Conservation (phyloP, 2,329 filamentous ascomycete species). For the Aspergillus hiratsukae region DNA sequence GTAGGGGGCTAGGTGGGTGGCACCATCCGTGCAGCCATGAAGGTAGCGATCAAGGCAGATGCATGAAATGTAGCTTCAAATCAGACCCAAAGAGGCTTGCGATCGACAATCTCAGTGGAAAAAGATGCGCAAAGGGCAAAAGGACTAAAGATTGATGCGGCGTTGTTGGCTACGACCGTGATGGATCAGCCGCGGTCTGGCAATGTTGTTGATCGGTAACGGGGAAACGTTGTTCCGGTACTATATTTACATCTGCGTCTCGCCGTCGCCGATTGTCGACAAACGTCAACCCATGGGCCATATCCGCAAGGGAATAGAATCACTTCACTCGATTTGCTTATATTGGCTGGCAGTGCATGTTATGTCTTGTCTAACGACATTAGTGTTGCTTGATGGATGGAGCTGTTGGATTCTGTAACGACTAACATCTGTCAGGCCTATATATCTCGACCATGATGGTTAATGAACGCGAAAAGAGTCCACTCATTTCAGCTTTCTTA, state of each 20-base stretch:
- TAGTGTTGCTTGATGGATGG: too few species aligned
- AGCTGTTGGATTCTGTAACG: neutral
- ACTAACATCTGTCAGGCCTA: neutral
- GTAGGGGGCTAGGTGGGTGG: constrained; percentile 10
- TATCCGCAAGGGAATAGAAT: neutral
- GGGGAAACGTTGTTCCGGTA: neutral
- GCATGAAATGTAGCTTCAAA: constrained; percentile 8
- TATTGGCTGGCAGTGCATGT: neutral
- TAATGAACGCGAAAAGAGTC: too few species aligned
- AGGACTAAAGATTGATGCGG: neutral
- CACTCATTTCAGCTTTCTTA: too few species aligned
- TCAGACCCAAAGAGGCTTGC: constrained; percentile 5
- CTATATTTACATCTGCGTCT: neutral
- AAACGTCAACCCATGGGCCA: neutral
- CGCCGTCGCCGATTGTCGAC: neutral
- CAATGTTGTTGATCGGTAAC: neutral
- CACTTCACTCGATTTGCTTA: too few species aligned
- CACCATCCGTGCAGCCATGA: constrained; percentile 23
- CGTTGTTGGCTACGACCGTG: neutral
- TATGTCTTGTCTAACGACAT: neutral
- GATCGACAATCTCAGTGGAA: neutral
- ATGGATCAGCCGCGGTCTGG: neutral
- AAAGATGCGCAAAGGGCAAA: neutral
- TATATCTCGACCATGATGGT: neutral
- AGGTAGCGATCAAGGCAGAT: constrained; percentile 10